Conservation (phyloP, 2,329 filamentous ascomycete genomes). For the Mollisia scopiformis region DNA sequence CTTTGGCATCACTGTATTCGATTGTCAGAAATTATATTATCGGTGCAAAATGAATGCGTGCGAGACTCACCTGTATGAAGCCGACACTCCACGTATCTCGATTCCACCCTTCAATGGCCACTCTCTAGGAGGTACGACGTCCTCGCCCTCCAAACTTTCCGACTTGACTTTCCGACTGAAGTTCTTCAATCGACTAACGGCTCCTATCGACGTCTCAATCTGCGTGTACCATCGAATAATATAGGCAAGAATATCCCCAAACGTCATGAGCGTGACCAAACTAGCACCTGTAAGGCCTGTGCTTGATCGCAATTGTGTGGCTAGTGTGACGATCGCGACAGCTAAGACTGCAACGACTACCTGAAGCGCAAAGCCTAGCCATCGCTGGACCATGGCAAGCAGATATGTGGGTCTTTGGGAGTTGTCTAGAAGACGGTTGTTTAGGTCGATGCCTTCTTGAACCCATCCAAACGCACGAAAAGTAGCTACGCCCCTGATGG, state of each 20-base stretch:
- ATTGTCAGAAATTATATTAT: background rate
- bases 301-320: slow-evolving; percentile 31
- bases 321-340: slow-evolving; percentile 35
- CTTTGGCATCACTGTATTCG: background rate
- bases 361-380: slow-evolving; percentile 49
- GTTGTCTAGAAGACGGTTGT: slow-evolving; percentile 50
- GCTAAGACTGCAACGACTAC: slow-evolving; percentile 31
- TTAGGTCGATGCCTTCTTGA: slow-evolving; percentile 28
- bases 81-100: background rate
- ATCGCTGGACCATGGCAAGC: slow-evolving; percentile 58
- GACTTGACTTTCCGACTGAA: slow-evolving; percentile 12
- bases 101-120: slow-evolving; percentile 10
- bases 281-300: slow-evolving; percentile 30
- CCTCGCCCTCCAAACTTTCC: slow-evolving; percentile 4
- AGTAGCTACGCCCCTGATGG: slow-evolving; percentile 46
- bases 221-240: slow-evolving; percentile 22
- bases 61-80: slow-evolving; percentile 3
- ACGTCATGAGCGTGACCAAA: slow-evolving; percentile 30
- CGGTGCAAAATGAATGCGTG: background rate
- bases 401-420: slow-evolving; percentile 62
- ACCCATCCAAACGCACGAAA: slow-evolving; percentile 51
- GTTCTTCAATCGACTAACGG: slow-evolving; percentile 19
- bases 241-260: slow-evolving; percentile 22
- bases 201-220: slow-evolving; percentile 28
- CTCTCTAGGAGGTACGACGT: background rate